Base-by-base conservation (phyloP, 108 stramenopile species). In the Stephanodiscus minutulus region DNA sequence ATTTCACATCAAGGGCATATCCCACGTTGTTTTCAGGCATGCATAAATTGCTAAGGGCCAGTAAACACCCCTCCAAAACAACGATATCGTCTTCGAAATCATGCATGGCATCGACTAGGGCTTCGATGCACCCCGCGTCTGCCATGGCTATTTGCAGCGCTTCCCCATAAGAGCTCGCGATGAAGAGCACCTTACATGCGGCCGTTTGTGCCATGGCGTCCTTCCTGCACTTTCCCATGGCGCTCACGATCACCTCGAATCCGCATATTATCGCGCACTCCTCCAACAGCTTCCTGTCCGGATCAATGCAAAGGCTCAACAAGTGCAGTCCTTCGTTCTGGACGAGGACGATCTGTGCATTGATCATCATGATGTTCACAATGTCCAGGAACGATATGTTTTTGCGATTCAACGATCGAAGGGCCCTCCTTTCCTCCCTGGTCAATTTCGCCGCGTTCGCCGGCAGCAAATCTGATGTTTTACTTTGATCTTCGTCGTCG, bases 1-100 rank as follows among this genome's bases (percentile, higher is more conserved):
- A 50, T 41, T 76, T 73, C 31, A 65, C 68, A 12, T 74, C 73
- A 0, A 83, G 1, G 21, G 88, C 18, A 25, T 22, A 13, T 13
- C 31, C n/a, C 13, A 76, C 31, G 53, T 88, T 89, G 7, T 65
- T 61, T 31, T 64, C 64, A 1, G 77, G 68, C 0, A 79, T 79
- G 20, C 70, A 82, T n/a, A 92, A 57, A 76, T 88, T 92, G 67
- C 87, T 82, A n/a, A 92, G 39, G 1, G 86, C 73, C 31, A 82
- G 67, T 3, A 89, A 62, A 13, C 87, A 88, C 35, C 81, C 64
- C 63, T 89, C 87, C 57, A 89, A 86, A 17, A 92, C 47, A 27
- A 77, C 78, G 22, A 58, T 66, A 59, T 81, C 83, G 17, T 81
- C 76, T 12, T 69, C 21, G 64, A 85, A 86, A 6, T 50, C 18